Conservation (phyloP, 2,329 filamentous ascomycete genomes). For the Colletotrichum caudatum region DNA sequence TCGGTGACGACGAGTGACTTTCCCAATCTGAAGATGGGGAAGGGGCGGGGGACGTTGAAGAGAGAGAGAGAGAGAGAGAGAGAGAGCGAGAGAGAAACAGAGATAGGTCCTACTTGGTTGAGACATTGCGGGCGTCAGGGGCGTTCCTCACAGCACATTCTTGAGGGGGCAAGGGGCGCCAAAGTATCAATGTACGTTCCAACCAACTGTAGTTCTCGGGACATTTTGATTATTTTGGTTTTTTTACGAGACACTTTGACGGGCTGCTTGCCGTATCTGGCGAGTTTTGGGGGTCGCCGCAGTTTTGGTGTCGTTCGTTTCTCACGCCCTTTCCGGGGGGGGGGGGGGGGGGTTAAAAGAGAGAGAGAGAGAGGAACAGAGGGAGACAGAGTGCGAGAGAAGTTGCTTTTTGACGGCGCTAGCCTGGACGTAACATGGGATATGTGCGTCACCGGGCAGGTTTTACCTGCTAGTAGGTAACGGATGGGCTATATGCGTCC, state of each 20-base stretch:
- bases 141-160: constrained; percentile 26
- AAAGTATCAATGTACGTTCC: background rate
- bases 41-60: background rate
- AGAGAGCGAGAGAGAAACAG: background rate
- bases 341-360: background rate
- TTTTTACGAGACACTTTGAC: background rate
- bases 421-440: too few relatives aligned
- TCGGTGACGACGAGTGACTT: background rate
- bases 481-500: background rate
- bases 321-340: background rate
- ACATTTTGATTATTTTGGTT: background rate
- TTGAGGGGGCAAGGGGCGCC: background rate
- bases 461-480: background rate
- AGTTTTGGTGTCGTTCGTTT: background rate
- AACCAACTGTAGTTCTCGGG: background rate
- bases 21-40: constrained; percentile 14
- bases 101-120: background rate
- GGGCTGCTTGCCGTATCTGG: background rate
- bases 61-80: background rate
- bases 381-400: background rate
- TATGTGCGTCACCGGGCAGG: background rate
- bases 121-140: background rate
- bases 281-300: background rate
- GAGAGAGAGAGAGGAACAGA: background rate
- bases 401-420: background rate